Base-by-base conservation (phyloP, 306 rosid species). In the Quercus gilva region DNA sequence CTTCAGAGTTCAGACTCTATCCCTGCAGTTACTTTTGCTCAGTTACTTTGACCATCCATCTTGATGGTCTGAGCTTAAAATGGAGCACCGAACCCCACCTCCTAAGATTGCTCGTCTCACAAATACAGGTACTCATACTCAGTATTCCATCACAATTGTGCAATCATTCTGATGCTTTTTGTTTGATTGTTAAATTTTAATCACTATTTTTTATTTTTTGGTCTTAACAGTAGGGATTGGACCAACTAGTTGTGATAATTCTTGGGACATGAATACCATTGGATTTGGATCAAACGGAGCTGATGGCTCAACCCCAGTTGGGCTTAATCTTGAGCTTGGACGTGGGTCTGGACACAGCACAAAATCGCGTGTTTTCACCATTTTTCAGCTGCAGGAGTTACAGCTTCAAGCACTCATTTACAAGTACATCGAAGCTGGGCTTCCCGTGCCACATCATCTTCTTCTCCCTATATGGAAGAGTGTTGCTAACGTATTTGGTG, bases 311-410 rank as follows among this genome's bases (percentile, higher is more conserved):
- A 6, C 82, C 26, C 33, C 58, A 52, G 11, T 79, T 53, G 74
- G 74, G 78, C 68, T 80, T 37, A 73, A 56, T 74, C 83, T 80
- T 35, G 78, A 80, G 83, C 83, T 80, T 15, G 78, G 83, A 65
- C 20, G 69, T 63, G 78, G 78, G n/a, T 72, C 55, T 58, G 33
- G 18, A 31, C 69, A 63, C 11, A 19, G 5, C 25, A 64, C 28
- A 64, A 37, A 43, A 18, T 53, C 37, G 15, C 33, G 8, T 43
- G 73, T 74, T 0, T 80, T 80, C 58, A 80, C 78, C 15, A 9
- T 74, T 35, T 55, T 73, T 60, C 97, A 92, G 84, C 79, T 81
- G 88, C 78, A 81, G 56, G 97, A 94, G 86, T 84, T 94, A 70
- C 74, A 81, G 11, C 88, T 78, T 29, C 97, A 94, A 85, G 68